A percentile compares a stretch with the other conserved stretches of the same genome.
Conservation (phyloP, 768 basidiomycete species). For the Xerocomus potaroensis region DNA sequence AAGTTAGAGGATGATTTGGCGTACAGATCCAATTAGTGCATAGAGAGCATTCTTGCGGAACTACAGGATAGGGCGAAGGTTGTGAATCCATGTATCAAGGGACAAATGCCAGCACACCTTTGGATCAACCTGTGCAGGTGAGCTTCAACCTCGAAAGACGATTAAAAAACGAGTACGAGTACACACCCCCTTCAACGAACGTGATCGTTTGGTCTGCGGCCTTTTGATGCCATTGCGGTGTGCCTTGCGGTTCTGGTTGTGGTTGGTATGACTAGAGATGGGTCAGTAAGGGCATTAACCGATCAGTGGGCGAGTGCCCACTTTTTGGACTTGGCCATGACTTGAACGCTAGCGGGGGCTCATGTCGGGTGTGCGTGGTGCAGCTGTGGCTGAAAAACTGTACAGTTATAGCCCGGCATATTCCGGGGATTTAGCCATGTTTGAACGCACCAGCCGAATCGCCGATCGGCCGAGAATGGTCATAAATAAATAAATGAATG, state of each 20-base stretch:
- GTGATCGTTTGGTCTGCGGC: slow-evolving; percentile 65
- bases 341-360: slow-evolving; percentile 4
- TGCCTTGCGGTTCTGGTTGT: slow-evolving; percentile 96
- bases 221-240: slow-evolving; percentile 97
- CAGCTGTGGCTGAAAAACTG: slow-evolving; percentile 34
- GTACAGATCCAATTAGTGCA: slow-evolving; percentile 71
- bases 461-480: slow-evolving; percentile 12
- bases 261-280: slow-evolving; percentile 72
- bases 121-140: slow-evolving; percentile 58
- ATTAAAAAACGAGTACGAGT: not conserved
- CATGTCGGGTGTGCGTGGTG: too few relatives aligned
- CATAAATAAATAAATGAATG: slow-evolving; percentile 2
- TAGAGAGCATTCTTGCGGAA: slow-evolving; percentile 81
- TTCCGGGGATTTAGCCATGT: slow-evolving; percentile 16
- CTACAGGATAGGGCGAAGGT: slow-evolving; percentile 34
- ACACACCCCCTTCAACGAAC: slow-evolving; percentile 90
- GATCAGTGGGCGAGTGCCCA: slow-evolving; percentile 34
- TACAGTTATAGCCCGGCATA: slow-evolving; percentile 24
- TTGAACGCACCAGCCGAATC: slow-evolving; percentile 16
- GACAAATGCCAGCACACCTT: slow-evolving; percentile 48
- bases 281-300: slow-evolving; percentile 11
- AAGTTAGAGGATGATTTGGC: slow-evolving; percentile 22
- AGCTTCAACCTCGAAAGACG: slow-evolving; percentile 1
- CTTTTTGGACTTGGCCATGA: slow-evolving; percentile 99
- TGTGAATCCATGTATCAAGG: not conserved